A percentile compares a stretch with the other conserved stretches of the same genome.
Evolutionary conservation across 1,284 basidiomycete genomes (phyloP).

Genomic region (Rhodotorula sp.): DNA sequence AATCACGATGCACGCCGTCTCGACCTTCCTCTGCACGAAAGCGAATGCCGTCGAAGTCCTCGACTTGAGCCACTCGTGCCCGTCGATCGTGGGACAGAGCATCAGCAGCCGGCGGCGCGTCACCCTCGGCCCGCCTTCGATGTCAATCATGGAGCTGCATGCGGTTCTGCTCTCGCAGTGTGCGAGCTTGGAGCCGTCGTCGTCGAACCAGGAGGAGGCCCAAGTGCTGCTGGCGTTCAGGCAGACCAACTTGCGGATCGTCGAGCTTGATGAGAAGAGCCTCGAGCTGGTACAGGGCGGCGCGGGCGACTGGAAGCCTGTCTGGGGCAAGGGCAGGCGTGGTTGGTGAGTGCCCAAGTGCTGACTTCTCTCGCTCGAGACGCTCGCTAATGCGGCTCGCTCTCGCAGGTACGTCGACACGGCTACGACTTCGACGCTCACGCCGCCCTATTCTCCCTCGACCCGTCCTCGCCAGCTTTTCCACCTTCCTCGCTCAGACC

Average conservation of each 20-base stretch:
- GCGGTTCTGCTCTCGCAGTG: slow-evolving; percentile 33
- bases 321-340: slow-evolving; percentile 84
- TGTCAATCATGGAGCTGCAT: slow-evolving; percentile 42
- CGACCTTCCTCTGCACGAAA: slow-evolving; percentile 67
- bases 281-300: slow-evolving; percentile 71
- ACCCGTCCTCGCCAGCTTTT: slow-evolving; percentile 61
- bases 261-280: slow-evolving; percentile 77
- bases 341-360: slow-evolving; percentile 79
- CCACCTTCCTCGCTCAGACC: slow-evolving; percentile 63
- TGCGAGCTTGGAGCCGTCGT: slow-evolving; percentile 20
- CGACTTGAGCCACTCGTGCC: slow-evolving; percentile 76
- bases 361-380: slow-evolving; percentile 58
- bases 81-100: slow-evolving; percentile 43
- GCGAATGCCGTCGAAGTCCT: slow-evolving; percentile 81
- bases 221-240: slow-evolving; percentile 27
- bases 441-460: slow-evolving; percentile 14
- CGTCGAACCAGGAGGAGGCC: slow-evolving; percentile 23
- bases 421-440: slow-evolving; percentile 15
- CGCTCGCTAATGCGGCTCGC: slow-evolving; percentile 51
- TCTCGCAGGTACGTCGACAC: slow-evolving; percentile 37
- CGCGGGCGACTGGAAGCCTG: slow-evolving; percentile 76
- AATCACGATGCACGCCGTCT: slow-evolving; percentile 66
- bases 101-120: slow-evolving; percentile 43
- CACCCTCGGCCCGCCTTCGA: slow-evolving; percentile 19
- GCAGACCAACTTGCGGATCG: slow-evolving; percentile 72